These are phyloP conservation scores for Scedosporium boydii DNA, from an alignment of 2,329 filamentous ascomycete genomes.

Conservation along the genomic window DNA sequence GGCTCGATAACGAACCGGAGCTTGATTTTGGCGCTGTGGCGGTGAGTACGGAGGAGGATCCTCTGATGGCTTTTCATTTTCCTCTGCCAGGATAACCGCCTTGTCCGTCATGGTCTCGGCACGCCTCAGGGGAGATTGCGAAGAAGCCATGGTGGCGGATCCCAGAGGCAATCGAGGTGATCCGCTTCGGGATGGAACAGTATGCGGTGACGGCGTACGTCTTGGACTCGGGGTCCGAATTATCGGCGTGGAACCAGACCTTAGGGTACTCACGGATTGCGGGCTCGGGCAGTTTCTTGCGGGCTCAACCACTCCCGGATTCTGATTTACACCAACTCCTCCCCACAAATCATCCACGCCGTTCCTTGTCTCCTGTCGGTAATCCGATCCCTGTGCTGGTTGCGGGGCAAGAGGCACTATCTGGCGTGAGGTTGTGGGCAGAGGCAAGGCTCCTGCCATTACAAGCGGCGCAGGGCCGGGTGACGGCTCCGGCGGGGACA, in stretches of 20 bases:
- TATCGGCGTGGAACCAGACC: background rate
- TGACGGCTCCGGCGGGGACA: background rate
- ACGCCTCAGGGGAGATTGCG: background rate
- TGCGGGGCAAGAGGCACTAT: background rate
- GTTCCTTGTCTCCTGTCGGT: background rate
- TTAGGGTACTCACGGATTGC: background rate
- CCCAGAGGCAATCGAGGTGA: constrained; percentile 8
- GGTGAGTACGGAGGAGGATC: constrained; percentile 49
- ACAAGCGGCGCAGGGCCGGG: background rate
- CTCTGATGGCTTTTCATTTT: constrained; percentile 18
- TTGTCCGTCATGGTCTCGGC: background rate
- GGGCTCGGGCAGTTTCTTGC: background rate
- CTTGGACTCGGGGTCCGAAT: background rate
- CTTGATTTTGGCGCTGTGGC: constrained; percentile 26
- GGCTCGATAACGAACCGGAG: constrained; percentile 40
- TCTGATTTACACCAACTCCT: background rate
- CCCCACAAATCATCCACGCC: background rate
- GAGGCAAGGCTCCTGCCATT: no score
- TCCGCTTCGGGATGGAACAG: background rate
- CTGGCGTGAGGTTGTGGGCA: no score
- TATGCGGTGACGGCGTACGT: background rate
- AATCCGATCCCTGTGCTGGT: background rate
- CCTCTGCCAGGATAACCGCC: background rate
- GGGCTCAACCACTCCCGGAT: background rate
- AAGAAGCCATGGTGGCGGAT: constrained; percentile 11